These are phyloP conservation scores for Ligustrum vulgare DNA, from an alignment of 257 asterid species.

Conservation along the genomic window DNA sequence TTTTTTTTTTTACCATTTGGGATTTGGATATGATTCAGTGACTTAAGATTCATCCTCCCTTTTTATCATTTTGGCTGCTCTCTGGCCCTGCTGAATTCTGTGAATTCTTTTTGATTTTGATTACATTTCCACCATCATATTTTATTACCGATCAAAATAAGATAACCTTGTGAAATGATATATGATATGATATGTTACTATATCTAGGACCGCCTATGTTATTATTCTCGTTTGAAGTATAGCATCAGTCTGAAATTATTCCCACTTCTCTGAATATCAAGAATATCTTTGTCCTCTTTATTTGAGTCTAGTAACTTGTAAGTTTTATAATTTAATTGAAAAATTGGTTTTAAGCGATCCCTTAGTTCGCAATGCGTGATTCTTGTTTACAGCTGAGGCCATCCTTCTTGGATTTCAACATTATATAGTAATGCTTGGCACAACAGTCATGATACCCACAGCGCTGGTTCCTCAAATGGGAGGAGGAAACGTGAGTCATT, in stretches of 20 bases:
- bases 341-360: neutral
- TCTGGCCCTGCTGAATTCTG: neutral
- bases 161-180: too few relatives aligned
- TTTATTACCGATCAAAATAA: too few relatives aligned
- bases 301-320: neutral
- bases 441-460: slow-evolving; percentile 73
- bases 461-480: slow-evolving; percentile 96
- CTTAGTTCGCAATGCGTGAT: neutral
- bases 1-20: neutral
- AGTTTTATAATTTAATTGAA: neutral
- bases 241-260: neutral
- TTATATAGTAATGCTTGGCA: slow-evolving; percentile 82
- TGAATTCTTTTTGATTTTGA: neutral
- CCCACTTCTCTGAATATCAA: neutral
- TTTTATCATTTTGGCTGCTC: neutral
- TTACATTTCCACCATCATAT: neutral
- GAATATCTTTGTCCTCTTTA: neutral
- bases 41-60: neutral
- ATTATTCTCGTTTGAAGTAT: neutral
- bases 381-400: slow-evolving; percentile 74
- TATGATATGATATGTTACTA: neutral
- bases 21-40: neutral
- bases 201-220: neutral
- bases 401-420: slow-evolving; percentile 90
- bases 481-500: slow-evolving; percentile 73